Evolutionary conservation across 805 yeast genomes (phyloP), one percentile per base, ranked within the genome.

Genomic region (Grigorovia jiainica): DNA sequence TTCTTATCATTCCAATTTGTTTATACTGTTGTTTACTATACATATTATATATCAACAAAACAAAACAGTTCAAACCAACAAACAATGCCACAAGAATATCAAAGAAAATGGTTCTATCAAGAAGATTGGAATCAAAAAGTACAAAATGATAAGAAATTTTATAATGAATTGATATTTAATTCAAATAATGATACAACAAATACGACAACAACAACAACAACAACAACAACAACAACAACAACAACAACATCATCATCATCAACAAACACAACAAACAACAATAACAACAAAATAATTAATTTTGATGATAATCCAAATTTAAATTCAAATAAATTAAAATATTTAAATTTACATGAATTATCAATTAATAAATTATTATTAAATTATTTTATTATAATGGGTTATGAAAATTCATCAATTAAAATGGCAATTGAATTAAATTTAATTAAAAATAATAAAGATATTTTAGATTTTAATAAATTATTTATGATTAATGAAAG

Each of bases 351-450:
- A 8, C 32, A 18, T 7, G 39, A 36, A 36, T 16, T 7, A 11
- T 27, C 39, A 7, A 10, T 36, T 5, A 30, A 30, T 18, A 18
- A 18, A 6, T 57, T 85, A 43, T 70, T 87, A 10, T 68, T 86
- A 57, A 79, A 83, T 63, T 85, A 82, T 60, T 72, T 87, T 46
- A 75, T 87, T 11, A 75, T 77, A 40, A 89, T 85, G 62, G 94
- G 92, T 0, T 81, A 82, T 55, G 79, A 78, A 45, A 71, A 77
- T 11, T 79, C 94, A 0, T 82, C 86, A 1, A 44, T 64, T 11
- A 69, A 71, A 36, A 77, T 84, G 64, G 73, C 86, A 3, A 64
- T 66, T 41, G 92, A 83, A 49, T 60, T 75, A 4, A 68, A 71
- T 18, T 44, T 49, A 18, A 42, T 58, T 9, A 41, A 45, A 15